Evolutionary conservation across 106 monocot species (phyloP).

Genomic region (Dendrobium huoshanense): DNA sequence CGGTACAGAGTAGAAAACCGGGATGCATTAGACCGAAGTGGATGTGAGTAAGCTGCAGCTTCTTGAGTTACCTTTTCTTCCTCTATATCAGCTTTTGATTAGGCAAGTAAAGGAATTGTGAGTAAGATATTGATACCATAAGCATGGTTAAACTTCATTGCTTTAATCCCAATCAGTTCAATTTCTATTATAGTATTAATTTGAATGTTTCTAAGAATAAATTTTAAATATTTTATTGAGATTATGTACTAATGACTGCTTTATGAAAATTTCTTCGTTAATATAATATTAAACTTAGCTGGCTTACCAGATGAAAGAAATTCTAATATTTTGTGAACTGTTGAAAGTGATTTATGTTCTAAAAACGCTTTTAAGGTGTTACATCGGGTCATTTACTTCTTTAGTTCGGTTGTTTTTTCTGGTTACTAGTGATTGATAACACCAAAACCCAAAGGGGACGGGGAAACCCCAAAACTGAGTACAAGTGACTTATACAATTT

Average conservation of each 20-base stretch:
- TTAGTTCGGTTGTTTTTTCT: neutral
- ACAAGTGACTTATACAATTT: neutral
- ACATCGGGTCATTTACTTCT: neutral
- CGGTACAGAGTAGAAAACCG: slow-evolving; percentile 73
- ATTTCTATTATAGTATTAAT: neutral
- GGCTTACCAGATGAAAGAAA: neutral
- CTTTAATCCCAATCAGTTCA: neutral
- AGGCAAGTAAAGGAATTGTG: neutral
- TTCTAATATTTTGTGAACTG: neutral
- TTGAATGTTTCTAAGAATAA: neutral
- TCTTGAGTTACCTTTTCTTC: slow-evolving; percentile 4
- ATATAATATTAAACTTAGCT: neutral
- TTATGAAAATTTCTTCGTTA: neutral
- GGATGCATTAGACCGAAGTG: slow-evolving; percentile 79
- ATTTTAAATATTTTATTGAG: neutral
- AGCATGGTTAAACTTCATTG: neutral
- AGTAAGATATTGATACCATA: neutral
- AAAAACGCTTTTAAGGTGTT: neutral
- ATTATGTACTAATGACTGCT: neutral
- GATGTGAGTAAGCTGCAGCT: slow-evolving; percentile 69
- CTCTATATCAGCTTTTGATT: neutral
- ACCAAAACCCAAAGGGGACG: neutral
- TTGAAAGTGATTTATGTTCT: neutral
- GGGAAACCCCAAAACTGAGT: neutral
- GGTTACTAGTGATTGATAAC: neutral